A percentile compares a stretch with the other conserved stretches of the same genome.
These are phyloP conservation scores for Diaporthe amygdali DNA, from an alignment of 2,329 filamentous ascomycete genomes.

Conservation along the genomic window DNA sequence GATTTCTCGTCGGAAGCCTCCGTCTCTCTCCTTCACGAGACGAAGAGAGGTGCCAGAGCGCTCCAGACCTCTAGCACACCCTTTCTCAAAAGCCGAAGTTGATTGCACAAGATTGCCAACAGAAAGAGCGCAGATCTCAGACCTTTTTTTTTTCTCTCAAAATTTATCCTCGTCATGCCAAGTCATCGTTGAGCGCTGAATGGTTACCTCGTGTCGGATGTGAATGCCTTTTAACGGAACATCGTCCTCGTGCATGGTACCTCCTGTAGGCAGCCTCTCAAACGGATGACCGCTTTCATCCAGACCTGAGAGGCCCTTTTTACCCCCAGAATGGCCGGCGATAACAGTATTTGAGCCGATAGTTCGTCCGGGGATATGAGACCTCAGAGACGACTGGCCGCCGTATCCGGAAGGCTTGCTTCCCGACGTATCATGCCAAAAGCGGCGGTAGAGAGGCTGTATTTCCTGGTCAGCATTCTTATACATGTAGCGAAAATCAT, in stretches of 20 bases:
- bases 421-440: not conserved
- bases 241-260: not conserved
- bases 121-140: not conserved
- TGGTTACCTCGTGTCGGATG: not conserved
- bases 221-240: not conserved
- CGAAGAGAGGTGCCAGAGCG: not conserved
- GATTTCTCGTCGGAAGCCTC: not conserved
- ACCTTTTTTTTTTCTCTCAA: too few species aligned
- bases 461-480: not conserved
- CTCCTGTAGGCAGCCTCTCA: not conserved
- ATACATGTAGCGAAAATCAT: too few species aligned
- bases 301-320: not conserved
- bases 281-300: not conserved
- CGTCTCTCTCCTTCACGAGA: not conserved
- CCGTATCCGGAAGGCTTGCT: not conserved
- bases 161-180: not conserved
- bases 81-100: not conserved
- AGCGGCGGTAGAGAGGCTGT: not conserved
- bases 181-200: not conserved
- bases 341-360: not conserved
- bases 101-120: not conserved
- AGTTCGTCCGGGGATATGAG: not conserved
- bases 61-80: not conserved
- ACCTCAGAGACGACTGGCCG: not conserved
- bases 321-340: not conserved